These are phyloP conservation scores for Zalaria sp. DNA, from an alignment of 2,329 filamentous ascomycete genomes.

Conservation along the genomic window DNA sequence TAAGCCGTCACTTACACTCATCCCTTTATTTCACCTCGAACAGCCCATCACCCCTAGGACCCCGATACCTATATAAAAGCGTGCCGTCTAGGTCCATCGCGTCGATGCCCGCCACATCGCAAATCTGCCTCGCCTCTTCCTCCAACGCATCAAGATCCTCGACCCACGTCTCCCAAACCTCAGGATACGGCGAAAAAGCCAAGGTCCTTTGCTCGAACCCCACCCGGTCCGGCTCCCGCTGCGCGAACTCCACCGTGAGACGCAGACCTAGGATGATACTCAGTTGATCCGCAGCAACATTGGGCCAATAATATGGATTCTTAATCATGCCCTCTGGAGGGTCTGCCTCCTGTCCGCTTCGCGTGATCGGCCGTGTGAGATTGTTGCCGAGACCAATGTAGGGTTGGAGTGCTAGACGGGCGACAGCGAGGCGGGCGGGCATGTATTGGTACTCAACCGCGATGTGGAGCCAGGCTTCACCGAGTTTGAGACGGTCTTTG, in stretches of 20 bases:
- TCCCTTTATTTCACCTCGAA: neutral
- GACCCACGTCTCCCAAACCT: slow-evolving; percentile 14
- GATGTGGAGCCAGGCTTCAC: slow-evolving; percentile 13
- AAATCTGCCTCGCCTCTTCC: slow-evolving; percentile 13
- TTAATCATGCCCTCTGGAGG: too few relatives aligned
- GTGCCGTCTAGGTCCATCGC: slow-evolving; percentile 11
- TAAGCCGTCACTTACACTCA: too few relatives aligned
- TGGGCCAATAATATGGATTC: too few relatives aligned
- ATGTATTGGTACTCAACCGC: slow-evolving; percentile 11
- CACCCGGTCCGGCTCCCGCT: too few relatives aligned
- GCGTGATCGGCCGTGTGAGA: neutral
- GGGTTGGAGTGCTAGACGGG: slow-evolving; percentile 12
- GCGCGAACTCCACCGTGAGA: too few relatives aligned
- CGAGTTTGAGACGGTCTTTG: slow-evolving; percentile 10
- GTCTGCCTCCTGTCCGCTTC: too few relatives aligned
- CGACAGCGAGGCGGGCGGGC: slow-evolving; percentile 13
- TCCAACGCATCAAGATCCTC: slow-evolving; percentile 10
- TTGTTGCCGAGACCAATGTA: slow-evolving; percentile 3
- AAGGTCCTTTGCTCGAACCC: too few relatives aligned
- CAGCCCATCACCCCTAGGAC: slow-evolving; percentile 1
- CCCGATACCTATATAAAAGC: slow-evolving; percentile 12
- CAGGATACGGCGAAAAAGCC: slow-evolving; percentile 3
- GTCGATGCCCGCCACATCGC: slow-evolving; percentile 15
- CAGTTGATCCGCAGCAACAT: too few relatives aligned
- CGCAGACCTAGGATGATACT: too few relatives aligned